Evolutionary conservation across 441 rosid species (phyloP).

Genomic region (Kokia cookei): DNA sequence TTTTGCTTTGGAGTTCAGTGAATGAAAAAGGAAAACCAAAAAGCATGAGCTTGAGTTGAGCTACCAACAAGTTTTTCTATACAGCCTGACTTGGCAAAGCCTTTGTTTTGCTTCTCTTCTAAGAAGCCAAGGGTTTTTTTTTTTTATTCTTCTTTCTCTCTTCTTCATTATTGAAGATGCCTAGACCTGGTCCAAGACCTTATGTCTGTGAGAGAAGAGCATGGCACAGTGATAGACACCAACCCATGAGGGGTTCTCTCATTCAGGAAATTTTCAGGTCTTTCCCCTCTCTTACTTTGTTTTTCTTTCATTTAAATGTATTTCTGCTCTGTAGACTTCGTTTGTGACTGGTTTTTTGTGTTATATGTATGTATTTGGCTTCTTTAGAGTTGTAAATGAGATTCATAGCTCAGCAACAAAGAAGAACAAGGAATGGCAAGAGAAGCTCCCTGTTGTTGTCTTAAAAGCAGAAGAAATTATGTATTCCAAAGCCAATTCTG

Average conservation of each 20-base stretch:
- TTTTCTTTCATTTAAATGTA: slow-evolving; percentile 3
- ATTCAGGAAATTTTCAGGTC: slow-evolving; percentile 61
- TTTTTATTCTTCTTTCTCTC: background rate
- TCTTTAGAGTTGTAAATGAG: slow-evolving; percentile 41
- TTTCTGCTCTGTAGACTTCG: background rate
- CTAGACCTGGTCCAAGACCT: slow-evolving; percentile 62
- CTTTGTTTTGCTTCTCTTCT: slow-evolving; percentile 2
- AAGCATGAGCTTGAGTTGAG: slow-evolving; percentile 11
- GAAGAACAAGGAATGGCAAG: slow-evolving; percentile 67
- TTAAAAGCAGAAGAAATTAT: slow-evolving; percentile 57
- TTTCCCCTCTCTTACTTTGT: background rate
- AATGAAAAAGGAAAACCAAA: slow-evolving; percentile 6
- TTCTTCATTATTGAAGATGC: slow-evolving; percentile 29
- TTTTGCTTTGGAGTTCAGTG: background rate
- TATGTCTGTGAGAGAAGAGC: slow-evolving; percentile 58
- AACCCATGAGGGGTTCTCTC: slow-evolving; percentile 56
- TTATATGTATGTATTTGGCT: background rate
- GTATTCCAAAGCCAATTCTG: slow-evolving; percentile 66
- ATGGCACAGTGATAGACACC: slow-evolving; percentile 67
- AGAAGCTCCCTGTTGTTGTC: slow-evolving; percentile 63
- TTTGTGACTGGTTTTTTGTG: slow-evolving; percentile 6
- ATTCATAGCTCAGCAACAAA: slow-evolving; percentile 39
- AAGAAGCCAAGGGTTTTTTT: slow-evolving; percentile 10
- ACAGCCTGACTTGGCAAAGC: background rate
- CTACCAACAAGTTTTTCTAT: slow-evolving; percentile 4